Base-by-base conservation (phyloP, 2,329 filamentous ascomycete genomes). In the Monilinia vaccinii-corymbosi region DNA sequence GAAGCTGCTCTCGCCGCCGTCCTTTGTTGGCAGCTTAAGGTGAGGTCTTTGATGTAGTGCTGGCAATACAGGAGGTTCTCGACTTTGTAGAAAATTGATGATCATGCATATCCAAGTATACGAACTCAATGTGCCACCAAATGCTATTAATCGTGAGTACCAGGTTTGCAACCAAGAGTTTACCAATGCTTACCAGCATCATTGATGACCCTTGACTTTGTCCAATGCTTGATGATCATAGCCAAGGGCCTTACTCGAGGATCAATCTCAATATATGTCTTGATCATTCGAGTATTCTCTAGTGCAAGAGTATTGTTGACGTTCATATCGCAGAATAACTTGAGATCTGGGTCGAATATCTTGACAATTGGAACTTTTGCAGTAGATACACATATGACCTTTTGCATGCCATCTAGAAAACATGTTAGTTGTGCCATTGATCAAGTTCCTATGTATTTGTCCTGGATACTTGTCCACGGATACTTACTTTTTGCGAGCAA, bases 61-160 rank as follows among this genome's bases (percentile, higher is more conserved):
- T 4, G 94, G 94, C 25, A 99, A 75, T 58, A 99, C 83, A 0
- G 93, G 89, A 18, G 91, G 89, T 62, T 87, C 81, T 68, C 91
- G 85, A 56, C 91, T 88, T 75, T 99, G 94, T 31, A 99, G 81
- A 71, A 97, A 99, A 67, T 91, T 95, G 71, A 99, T 88, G 66
- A 97, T 96, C 80, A 99, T 84, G 74, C 94, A 99, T 72, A 97
- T 97, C 94, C 94, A 99, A 25, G 94, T 97, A 72, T 99, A 99
- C 21, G 94, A 99, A 74, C 93, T 97, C 62, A 99, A 80, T 8
- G 94, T 99, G 60, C 91, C 92, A 64, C 94, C 92, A 71, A 91
- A 91, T 61, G 89, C 94, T 95, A 71, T 38, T 61, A 23, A 51
- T 28, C 50, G 66, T 69, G 51, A 69, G 65, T 60, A 49, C 36